Base-by-base conservation (phyloP, 208 protist genomes). In the Trypanosoma brucei region DNA sequence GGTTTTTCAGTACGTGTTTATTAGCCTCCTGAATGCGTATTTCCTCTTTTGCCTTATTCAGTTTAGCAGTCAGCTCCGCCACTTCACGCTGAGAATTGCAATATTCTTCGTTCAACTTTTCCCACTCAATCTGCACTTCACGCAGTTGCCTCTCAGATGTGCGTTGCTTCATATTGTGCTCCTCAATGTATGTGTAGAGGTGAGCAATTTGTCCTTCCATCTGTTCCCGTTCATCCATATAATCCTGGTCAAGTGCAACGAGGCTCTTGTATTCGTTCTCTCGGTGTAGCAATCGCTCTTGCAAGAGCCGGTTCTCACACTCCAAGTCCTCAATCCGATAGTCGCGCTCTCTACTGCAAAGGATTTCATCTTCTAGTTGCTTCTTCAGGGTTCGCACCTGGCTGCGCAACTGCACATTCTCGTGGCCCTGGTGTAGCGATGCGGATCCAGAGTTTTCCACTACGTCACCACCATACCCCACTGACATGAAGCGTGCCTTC, bases 401-500 rank as follows among this genome's bases (percentile, higher is more conserved):
- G 50, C 63, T 59, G 4, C 64, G 62, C 49, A 76, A 52, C n/a
- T 71, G 70, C n/a, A 76, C 64, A 50, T 70, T 68, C 42, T 76
- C 70, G 35, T 70, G 60, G 13, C 63, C 70, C 30, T 67, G 70
- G 51, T 65, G 58, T 52, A 76, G 44, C 0, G 63, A 68, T 13
- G 59, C 55, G 35, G 46, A 57, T 34, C 35, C n/a, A 14, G 68
- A 22, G 31, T 2, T 42, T 14, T 9, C 46, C 7, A 37, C 33
- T 56, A 3, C 49, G 39, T 71, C 75, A 34, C 55, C 54, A 50
- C 51, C 31, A 30, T 72, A 61, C 31, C 59, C 67, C 34, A 62
- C 48, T 9, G 67, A 72, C 67, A 72, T 65, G 51, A 81, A 79
- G 11, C 76, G 71, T 38, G 67, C 65, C 62, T 81, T 81, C 68